phyloP scores from a whole-genome alignment of 371 early-diverging fungal genomes.

The Lichtheimia corymbifera region DNA sequence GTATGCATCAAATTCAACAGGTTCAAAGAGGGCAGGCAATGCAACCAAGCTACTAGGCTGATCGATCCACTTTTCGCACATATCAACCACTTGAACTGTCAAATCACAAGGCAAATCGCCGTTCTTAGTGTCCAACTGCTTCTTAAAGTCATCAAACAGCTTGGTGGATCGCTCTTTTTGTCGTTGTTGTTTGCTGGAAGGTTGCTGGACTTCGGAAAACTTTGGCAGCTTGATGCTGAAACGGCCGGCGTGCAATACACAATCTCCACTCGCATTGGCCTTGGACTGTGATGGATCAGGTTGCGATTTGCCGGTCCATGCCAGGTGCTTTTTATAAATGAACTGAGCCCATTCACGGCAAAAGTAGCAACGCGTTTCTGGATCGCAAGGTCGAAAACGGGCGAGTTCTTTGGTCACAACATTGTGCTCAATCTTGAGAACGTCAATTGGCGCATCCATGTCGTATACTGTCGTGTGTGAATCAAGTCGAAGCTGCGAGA shows the following conservation, averaged over 20 bases:
- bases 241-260: conserved; percentile 22
- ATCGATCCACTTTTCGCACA: conserved; percentile 33
- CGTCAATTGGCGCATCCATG: conserved; percentile 32
- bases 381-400: conserved; percentile 74
- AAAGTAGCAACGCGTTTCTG: conserved; percentile 69
- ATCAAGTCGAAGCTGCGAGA: too few species aligned
- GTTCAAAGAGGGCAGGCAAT: conserved; percentile 36
- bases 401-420: conserved; percentile 69
- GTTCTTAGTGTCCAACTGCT: not conserved
- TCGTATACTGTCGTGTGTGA: not conserved
- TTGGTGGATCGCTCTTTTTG: conserved; percentile 11
- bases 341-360: conserved; percentile 85
- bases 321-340: conserved; percentile 70
- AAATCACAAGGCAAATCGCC: not conserved
- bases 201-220: too few species aligned
- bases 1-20: conserved; percentile 49
- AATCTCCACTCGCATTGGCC: not conserved
- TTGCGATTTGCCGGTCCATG: conserved; percentile 35
- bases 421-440: conserved; percentile 37
- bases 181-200: not conserved
- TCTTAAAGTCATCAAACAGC: conserved; percentile 13
- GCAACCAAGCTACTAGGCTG: conserved; percentile 29
- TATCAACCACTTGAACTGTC: conserved; percentile 18
- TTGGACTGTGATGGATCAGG: conserved; percentile 19
- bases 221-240: conserved; percentile 12